Base-by-base conservation (phyloP, 1,284 basidiomycete genomes). In the Pseudozyma thailandica region DNA sequence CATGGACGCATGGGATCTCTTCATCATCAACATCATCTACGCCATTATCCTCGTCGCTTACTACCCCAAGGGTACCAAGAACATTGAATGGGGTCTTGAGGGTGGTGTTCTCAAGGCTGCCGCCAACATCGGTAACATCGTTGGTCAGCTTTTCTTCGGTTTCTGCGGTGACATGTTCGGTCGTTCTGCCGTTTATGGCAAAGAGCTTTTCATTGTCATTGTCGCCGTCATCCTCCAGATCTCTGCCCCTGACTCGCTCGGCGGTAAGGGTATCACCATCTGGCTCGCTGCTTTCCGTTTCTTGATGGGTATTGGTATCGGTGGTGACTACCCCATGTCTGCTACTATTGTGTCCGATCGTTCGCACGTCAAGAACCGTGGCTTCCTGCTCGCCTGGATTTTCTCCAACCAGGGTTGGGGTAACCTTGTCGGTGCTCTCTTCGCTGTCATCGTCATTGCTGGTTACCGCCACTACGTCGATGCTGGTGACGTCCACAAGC, bases 281-380 rank as follows among this genome's bases (percentile, higher is more conserved):
- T 80, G 76, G 76, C 77, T 80, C 48, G 52, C 74, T 44, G 74
- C 31, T 45, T 75, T 77, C 72, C 74, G 78, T 50, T 53, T 80
- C 59, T 21, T 80, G 50, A 78, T 80, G 75, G 78, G 78, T 41
- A 77, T 79, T 43, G 81, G 79, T 21, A 90, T 92, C 6, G 91
- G 91, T 27, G 92, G 91, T 39, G 91, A 93, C 83, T 92, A 92
- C 80, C 91, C 91, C 13, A 90, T 92, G 89, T 87, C 86, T 1
- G 84, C 86, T 31, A 83, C 77, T 38, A 66, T 80, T 33, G 78
- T 80, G 46, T 72, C 78, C 27, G 78, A 80, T 64, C 76, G 78
- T 37, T 56, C 74, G 23, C 53, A 65, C 55, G 52, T 74, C 55
- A 70, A 68, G 56, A 78, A 78, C 65, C 73, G 78, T 59, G 78